phyloP scores from a whole-genome alignment of 768 basidiomycete genomes.

The Pulveroboletus ravenelii region DNA sequence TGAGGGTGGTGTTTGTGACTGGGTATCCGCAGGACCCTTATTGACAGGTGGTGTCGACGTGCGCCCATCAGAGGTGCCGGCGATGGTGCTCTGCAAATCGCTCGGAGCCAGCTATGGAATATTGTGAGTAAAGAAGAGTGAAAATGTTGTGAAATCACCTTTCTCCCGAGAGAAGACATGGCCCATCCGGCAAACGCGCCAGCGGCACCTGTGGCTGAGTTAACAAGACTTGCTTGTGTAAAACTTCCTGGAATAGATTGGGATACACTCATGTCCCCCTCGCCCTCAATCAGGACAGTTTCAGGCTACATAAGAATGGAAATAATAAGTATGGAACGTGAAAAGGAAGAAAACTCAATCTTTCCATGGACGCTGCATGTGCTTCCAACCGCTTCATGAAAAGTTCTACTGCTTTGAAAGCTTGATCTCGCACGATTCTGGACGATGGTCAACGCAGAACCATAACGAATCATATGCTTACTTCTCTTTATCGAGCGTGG shows the following conservation, averaged over 20 bases:
- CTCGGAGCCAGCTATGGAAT: slow-evolving; percentile 54
- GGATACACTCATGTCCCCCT: slow-evolving; percentile 26
- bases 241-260: slow-evolving; percentile 29
- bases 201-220: slow-evolving; percentile 86
- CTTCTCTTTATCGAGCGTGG: slow-evolving; percentile 92
- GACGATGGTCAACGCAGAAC: neutral
- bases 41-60: slow-evolving; percentile 38
- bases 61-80: slow-evolving; percentile 35
- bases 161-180: slow-evolving; percentile 82
- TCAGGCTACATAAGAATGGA: slow-evolving; percentile 44
- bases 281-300: slow-evolving; percentile 41
- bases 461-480: slow-evolving; percentile 31
- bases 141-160: slow-evolving; percentile 38
- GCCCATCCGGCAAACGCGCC: slow-evolving; percentile 95
- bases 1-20: slow-evolving; percentile 3
- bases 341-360: slow-evolving; percentile 15
- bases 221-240: slow-evolving; percentile 50
- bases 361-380: slow-evolving; percentile 80
- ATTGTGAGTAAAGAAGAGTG: neutral
- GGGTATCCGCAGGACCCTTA: neutral
- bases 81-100: slow-evolving; percentile 70
- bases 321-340: neutral
- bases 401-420: slow-evolving; percentile 87
- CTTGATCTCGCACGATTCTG: slow-evolving; percentile 92
- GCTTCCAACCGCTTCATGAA: slow-evolving; percentile 81